Evolutionary conservation across 2,329 filamentous ascomycete genomes (phyloP).

Genomic region (Phialocephala subalpina): DNA sequence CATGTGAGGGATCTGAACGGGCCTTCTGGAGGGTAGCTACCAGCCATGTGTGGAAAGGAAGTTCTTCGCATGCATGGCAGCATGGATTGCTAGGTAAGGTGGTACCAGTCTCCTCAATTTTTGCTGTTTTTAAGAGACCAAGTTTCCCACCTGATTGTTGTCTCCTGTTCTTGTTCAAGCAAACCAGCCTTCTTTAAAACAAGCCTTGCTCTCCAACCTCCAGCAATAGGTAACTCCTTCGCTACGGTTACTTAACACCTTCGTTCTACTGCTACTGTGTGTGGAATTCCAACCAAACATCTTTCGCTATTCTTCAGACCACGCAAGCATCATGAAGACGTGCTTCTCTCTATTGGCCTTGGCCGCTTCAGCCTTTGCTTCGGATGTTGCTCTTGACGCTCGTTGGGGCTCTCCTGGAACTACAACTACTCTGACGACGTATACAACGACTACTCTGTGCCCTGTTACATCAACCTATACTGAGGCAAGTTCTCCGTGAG

Average conservation of each 20-base stretch:
- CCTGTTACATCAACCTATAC: slow-evolving; percentile 38
- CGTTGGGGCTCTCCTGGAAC: not conserved
- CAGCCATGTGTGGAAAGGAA: slow-evolving; percentile 8
- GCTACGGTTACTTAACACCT: slow-evolving; percentile 52
- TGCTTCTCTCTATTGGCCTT: slow-evolving; percentile 38
- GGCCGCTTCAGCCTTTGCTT: slow-evolving; percentile 34
- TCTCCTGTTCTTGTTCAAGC: slow-evolving; percentile 29
- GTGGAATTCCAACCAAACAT: slow-evolving; percentile 26
- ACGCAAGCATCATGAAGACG: slow-evolving; percentile 39
- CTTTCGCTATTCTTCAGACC: slow-evolving; percentile 23
- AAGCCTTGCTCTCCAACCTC: slow-evolving; percentile 33
- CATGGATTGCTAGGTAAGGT: not conserved
- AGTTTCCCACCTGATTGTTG: slow-evolving; percentile 29
- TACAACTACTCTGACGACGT: slow-evolving; percentile 30
- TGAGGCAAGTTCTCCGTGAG: slow-evolving; percentile 16
- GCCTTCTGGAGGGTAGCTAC: no score
- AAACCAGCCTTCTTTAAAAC: slow-evolving; percentile 38
- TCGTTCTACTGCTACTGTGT: slow-evolving; percentile 31
- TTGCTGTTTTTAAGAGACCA: slow-evolving; percentile 33
- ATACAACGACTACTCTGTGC: slow-evolving; percentile 36
- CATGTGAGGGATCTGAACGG: slow-evolving; percentile 17
- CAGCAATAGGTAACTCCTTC: slow-evolving; percentile 51
- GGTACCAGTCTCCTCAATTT: slow-evolving; percentile 17
- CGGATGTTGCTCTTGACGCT: slow-evolving; percentile 27
- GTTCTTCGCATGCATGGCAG: not conserved